phyloP scores from a whole-genome alignment of 2,329 filamentous ascomycete species.

The Apiospora rasikravindrae region DNA sequence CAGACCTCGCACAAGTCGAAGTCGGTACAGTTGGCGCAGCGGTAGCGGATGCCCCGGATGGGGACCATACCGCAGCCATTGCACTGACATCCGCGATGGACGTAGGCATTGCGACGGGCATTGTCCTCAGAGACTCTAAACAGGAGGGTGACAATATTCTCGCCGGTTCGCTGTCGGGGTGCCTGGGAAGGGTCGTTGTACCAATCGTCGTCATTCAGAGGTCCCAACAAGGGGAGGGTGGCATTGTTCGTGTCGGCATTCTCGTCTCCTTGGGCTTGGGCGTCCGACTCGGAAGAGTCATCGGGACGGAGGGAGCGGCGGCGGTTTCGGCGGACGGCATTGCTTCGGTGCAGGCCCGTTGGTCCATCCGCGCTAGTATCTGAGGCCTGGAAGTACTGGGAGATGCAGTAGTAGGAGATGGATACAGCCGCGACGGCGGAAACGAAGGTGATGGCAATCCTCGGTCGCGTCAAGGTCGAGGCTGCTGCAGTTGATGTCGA shows the following conservation, averaged over 20 bases:
- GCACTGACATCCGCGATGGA: slow-evolving; percentile 91
- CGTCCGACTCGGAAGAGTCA: slow-evolving; percentile 46
- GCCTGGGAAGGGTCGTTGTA: slow-evolving; percentile 51
- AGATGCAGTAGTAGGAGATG: slow-evolving; percentile 56
- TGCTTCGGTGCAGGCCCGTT: slow-evolving; percentile 65
- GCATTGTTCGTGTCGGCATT: slow-evolving; percentile 44
- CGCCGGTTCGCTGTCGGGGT: slow-evolving; percentile 61
- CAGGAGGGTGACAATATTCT: slow-evolving; percentile 82
- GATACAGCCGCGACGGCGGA: slow-evolving; percentile 62
- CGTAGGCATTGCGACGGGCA: slow-evolving; percentile 83
- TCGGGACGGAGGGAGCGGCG: slow-evolving; percentile 44
- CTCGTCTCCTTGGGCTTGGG: slow-evolving; percentile 46
- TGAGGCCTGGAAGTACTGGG: slow-evolving; percentile 32
- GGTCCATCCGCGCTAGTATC: slow-evolving; percentile 31
- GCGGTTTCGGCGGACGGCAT: slow-evolving; percentile 64
- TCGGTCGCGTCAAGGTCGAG: slow-evolving; percentile 60
- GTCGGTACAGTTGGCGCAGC: slow-evolving; percentile 94
- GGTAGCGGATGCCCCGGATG: slow-evolving; percentile 90
- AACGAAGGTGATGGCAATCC: slow-evolving; percentile 60
- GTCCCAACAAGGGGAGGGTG: slow-evolving; percentile 30
- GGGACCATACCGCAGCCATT: slow-evolving; percentile 87
- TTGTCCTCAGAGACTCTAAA: slow-evolving; percentile 96
- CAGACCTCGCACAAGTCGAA: slow-evolving; percentile 96
- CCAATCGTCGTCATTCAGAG: slow-evolving; percentile 53
- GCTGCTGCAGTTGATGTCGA: slow-evolving; percentile 50